These are phyloP conservation scores for Alternaria longipes DNA, from an alignment of 2,329 filamentous ascomycete genomes.

Conservation along the genomic window DNA sequence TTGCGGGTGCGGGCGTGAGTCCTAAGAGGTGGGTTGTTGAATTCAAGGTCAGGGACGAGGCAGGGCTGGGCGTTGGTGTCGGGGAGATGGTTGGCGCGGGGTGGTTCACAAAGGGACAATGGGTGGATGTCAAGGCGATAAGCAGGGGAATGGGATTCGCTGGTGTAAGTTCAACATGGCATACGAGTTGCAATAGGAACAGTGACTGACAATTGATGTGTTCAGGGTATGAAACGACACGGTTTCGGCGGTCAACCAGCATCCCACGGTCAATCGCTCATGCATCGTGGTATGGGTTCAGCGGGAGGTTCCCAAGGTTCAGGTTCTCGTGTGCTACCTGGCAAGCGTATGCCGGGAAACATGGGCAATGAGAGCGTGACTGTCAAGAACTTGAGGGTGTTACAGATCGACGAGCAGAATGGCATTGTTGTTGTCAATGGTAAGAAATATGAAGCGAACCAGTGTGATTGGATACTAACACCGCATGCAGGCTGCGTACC, in stretches of 20 bases:
- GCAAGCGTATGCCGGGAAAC: conserved; percentile 96
- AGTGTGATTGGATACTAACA: not conserved
- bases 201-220: conserved; percentile 7
- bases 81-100: conserved; percentile 81
- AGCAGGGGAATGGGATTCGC: conserved; percentile 91
- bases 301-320: conserved; percentile 88
- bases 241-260: conserved; percentile 89
- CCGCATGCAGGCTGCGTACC: conserved; percentile 70
- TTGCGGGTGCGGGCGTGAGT: conserved; percentile 79
- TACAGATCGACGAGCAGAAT: conserved; percentile 86
- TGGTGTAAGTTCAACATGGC: conserved; percentile 63
- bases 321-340: conserved; percentile 90
- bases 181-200: not conserved
- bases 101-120: conserved; percentile 92
- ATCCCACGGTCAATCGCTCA: conserved; percentile 94
- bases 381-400: conserved; percentile 87
- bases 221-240: conserved; percentile 89
- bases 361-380: conserved; percentile 94
- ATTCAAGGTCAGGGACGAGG: conserved; percentile 80
- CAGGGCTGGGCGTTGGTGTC: conserved; percentile 76
- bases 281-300: conserved; percentile 91
- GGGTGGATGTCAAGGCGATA: conserved; percentile 82
- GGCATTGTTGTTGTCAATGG: conserved; percentile 91
- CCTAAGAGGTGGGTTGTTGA: conserved; percentile 87
- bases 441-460: conserved; percentile 41